These are phyloP conservation scores for Saraca asoca DNA, from an alignment of 331 rosid species.

Conservation along the genomic window DNA sequence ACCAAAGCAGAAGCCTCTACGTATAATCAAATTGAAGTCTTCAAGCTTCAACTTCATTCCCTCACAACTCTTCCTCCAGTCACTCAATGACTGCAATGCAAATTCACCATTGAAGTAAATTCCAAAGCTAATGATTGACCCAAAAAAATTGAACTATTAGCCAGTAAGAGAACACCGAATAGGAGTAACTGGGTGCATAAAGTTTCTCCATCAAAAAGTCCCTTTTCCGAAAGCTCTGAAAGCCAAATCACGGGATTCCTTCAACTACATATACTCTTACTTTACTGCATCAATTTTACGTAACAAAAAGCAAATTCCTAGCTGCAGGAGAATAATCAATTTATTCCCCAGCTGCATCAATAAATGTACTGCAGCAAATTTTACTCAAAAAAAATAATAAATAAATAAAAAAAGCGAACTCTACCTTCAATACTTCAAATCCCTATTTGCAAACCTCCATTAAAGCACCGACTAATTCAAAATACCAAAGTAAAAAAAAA, in stretches of 20 bases:
- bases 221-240: no score
- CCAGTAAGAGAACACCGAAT: no score
- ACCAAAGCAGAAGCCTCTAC: neutral
- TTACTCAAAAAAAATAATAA: no score
- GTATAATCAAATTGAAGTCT: neutral
- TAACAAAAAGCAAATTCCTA: conserved; percentile 13
- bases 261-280: conserved; percentile 44
- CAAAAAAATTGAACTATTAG: neutral
- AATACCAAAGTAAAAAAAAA: neutral
- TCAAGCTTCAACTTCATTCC: neutral
- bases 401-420: no score
- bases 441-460: neutral
- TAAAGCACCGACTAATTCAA: neutral
- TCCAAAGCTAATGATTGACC: neutral
- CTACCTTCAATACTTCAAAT: neutral
- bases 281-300: neutral
- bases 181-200: neutral
- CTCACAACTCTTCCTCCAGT: conserved; percentile 7
- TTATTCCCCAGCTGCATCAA: no score
- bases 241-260: neutral
- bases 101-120: neutral
- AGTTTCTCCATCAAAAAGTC: conserved; percentile 5
- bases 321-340: conserved; percentile 8
- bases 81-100: neutral
- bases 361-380: no score